Base-by-base conservation (phyloP, 176 grass and related monocot genomes). In the Olyra latifolia region DNA sequence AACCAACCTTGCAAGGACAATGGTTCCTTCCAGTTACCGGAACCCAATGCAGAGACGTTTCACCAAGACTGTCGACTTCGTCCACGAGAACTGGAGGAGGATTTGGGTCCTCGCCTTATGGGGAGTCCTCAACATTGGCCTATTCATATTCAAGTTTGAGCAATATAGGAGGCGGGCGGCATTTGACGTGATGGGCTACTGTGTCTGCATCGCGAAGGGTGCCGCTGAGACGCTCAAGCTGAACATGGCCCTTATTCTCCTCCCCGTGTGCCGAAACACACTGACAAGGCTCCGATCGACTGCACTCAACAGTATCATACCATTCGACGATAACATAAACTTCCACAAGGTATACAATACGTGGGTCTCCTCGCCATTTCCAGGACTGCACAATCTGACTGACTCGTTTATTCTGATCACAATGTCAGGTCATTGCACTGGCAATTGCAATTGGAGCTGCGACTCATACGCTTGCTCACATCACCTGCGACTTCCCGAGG, bases 291-390 rank as follows among this genome's bases (percentile, higher is more conserved):
- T 95, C 45, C 83, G 96, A 17, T 91, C 90, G 9, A 98, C 90
- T 1, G 61, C 41, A 62, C 87, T 98, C 20, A 79, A 83, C 56
- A 65, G 39, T 10, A 44, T 93, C 11, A 69, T 98, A 30, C 96
- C 96, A 19, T 98, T 98, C 54, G 96, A 95, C 22, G 96, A 98
- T 41, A 98, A 95, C 88, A 98, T 98, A 81, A 98, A 98, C 84
- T 98, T 98, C 82, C 96, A 98, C 84, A 98, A 93, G 92, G 90
- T 95, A n/a, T n/a, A 82, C 13, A 52, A 52, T 13, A n/a, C 12
- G 60, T 8, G 0, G 19, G 14, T 3, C 13, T 15, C 56, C 8
- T 55, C 70, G 32, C 44, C 56, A 71, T 71, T 40, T 76, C 32
- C 17, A 42, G 35, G 62, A 42, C 14, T 17, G 29, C 41, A 52